A percentile compares a stretch with the other conserved stretches of the same genome.
Evolutionary conservation across 768 basidiomycete genomes (phyloP).

Genomic region (Mycena leptocephala): DNA sequence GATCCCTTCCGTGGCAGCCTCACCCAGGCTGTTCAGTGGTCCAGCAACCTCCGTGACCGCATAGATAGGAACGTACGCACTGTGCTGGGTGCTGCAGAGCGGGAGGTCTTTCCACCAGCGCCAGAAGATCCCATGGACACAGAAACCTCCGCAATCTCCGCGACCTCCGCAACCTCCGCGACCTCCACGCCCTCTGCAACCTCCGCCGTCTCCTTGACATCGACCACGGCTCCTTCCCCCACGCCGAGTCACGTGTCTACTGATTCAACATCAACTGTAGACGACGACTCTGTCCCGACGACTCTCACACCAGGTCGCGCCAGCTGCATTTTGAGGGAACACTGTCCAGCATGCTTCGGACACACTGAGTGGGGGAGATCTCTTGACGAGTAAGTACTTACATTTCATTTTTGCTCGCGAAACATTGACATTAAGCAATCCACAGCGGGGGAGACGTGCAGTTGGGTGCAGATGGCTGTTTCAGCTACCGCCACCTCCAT

Average conservation of each 20-base stretch:
- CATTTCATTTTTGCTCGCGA: too few relatives aligned
- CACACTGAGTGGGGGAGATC: slow-evolving; percentile 39
- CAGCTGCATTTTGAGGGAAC: slow-evolving; percentile 42
- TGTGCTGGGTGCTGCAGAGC: slow-evolving; percentile 8
- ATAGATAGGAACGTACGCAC: slow-evolving; percentile 35
- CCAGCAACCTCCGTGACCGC: slow-evolving; percentile 34
- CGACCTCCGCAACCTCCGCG: too few relatives aligned
- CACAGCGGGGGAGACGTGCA: slow-evolving; percentile 55
- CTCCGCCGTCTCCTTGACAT: too few relatives aligned
- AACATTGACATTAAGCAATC: too few relatives aligned
- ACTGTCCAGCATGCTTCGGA: slow-evolving; percentile 55
- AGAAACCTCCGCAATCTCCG: too few relatives aligned
- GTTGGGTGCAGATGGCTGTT: slow-evolving; percentile 55
- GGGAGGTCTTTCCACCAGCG: not conserved
- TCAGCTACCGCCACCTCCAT: slow-evolving; percentile 53
- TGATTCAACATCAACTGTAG: too few relatives aligned
- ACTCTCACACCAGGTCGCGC: slow-evolving; percentile 9
- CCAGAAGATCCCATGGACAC: too few relatives aligned
- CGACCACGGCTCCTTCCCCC: too few relatives aligned
- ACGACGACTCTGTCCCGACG: too few relatives aligned
- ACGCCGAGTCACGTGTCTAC: too few relatives aligned
- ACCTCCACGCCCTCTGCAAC: too few relatives aligned
- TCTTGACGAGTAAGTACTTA: slow-evolving; percentile 38
- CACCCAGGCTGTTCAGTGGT: slow-evolving; percentile 48
- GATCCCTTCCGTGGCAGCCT: slow-evolving; percentile 51